A percentile compares a stretch with the other conserved stretches of the same genome.
These are phyloP conservation scores for Beauveria varroae DNA, from an alignment of 2,329 filamentous ascomycete species.

Conservation along the genomic window DNA sequence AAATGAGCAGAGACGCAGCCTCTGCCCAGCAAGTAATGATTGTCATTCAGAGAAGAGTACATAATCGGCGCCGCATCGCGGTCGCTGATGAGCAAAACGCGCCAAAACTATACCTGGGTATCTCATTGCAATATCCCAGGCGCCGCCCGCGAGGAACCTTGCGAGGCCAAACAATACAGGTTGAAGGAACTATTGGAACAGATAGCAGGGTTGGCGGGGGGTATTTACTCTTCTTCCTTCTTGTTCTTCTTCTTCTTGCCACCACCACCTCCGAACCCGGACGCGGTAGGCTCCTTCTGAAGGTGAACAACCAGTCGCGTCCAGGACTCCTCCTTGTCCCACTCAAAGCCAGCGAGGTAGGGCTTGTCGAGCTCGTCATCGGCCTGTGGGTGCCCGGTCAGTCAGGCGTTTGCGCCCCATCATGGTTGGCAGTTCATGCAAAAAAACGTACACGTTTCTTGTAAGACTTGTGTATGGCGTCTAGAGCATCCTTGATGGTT, in stretches of 20 bases:
- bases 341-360: conserved; percentile 90
- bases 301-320: conserved; percentile 82
- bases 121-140: conserved; percentile 37
- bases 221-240: conserved; percentile 34
- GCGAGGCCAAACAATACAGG: conserved; percentile 31
- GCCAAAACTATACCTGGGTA: conserved; percentile 24
- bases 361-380: conserved; percentile 87
- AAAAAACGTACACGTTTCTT: conserved; percentile 75
- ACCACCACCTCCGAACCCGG: conserved; percentile 30
- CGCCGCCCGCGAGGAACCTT: conserved; percentile 33
- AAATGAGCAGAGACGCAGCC: conserved; percentile 5
- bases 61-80: conserved; percentile 21
- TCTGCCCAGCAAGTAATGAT: conserved; percentile 13
- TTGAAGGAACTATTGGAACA: conserved; percentile 34
- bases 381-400: conserved; percentile 42
- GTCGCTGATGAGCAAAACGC: conserved; percentile 21
- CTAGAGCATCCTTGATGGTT: conserved; percentile 92
- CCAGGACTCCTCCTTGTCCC: conserved; percentile 90
- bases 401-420: background rate
- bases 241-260: conserved; percentile 62
- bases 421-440: background rate
- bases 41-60: conserved; percentile 18
- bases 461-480: conserved; percentile 92
- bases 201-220: conserved; percentile 23
- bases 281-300: conserved; percentile 57